Evolutionary conservation across 2,329 filamentous ascomycete species (phyloP), one percentile per base, ranked within the genome.

Genomic region (Dendryphion nanum): DNA sequence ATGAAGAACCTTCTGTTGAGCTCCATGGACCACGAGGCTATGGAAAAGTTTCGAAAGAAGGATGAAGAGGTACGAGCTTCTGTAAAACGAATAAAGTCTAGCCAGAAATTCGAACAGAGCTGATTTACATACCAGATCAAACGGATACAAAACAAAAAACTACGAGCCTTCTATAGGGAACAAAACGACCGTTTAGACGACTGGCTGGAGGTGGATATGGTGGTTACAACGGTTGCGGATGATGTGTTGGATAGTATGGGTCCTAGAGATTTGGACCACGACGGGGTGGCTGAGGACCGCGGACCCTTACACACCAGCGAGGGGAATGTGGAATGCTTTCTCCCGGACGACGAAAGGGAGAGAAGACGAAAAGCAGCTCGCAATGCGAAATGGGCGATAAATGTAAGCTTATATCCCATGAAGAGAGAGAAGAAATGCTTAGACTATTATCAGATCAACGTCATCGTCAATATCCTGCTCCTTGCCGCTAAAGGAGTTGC

Each of bases 171-270:
- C 50, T 81, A 81, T 57, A 66, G 75, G 44, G 63, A 64, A 12
- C 77, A 79, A 49, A 81, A 81, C 44, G 61, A 68, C 7, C 61
- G 70, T 1, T 53, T 81, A 8, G 75, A 80, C 44, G 76, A 79
- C 45, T 79, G 76, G 77, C 58, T 78, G 8, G 76, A 81, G 54
- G 75, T 81, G 21, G 77, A 81, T 55, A 72, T 75, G 23, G 66
- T 79, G 5, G 78, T 81, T 30, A 71, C 70, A 44, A 69, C 71
- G 17, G 67, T 81, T 26, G 74, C 77, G 8, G 77, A 79, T 50
- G 76, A 81, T 48, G 72, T 81, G 6, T 65, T 81, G n/a, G 78
- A 81, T 41, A 75, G 71, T 29, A 79, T 81, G 70, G 70, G 77
- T 42, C 78, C 78, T 1, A 48, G 48, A 2, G 78, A 81, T 37